These are phyloP conservation scores for Diaporthe sp. DNA, from an alignment of 2,329 filamentous ascomycete species.

Conservation along the genomic window DNA sequence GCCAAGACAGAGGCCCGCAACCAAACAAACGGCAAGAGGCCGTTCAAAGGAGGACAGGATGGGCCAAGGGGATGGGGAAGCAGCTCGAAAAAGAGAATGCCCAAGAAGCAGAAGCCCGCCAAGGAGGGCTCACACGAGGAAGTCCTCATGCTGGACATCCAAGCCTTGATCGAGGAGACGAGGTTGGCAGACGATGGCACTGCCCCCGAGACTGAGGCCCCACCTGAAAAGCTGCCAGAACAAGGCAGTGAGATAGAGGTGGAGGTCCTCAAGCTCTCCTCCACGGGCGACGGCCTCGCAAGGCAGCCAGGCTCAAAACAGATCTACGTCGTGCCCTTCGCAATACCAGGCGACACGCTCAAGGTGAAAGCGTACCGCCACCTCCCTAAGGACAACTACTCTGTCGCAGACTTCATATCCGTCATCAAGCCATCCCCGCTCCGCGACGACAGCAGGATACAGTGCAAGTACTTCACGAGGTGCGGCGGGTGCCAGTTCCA, in stretches of 20 bases:
- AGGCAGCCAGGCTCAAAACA: conserved; percentile 74
- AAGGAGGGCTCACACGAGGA: conserved; percentile 76
- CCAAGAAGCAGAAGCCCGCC: conserved; percentile 65
- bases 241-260: conserved; percentile 84
- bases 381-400: conserved; percentile 74
- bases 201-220: conserved; percentile 48
- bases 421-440: conserved; percentile 80
- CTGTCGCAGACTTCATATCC: conserved; percentile 85
- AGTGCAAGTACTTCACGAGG: conserved; percentile 87
- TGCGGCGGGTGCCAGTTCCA: conserved; percentile 98
- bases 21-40: conserved; percentile 33
- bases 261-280: conserved; percentile 85
- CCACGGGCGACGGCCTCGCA: conserved; percentile 91
- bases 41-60: conserved; percentile 28
- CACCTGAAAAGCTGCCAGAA: conserved; percentile 66
- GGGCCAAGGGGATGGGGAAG: conserved; percentile 2
- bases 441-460: conserved; percentile 82
- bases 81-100: conserved; percentile 67
- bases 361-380: conserved; percentile 85
- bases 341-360: conserved; percentile 85
- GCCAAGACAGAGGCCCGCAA: neutral
- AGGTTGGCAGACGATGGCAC: conserved; percentile 49
- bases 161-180: conserved; percentile 64
- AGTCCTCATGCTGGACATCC: conserved; percentile 75
- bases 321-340: conserved; percentile 90